Conservation (phyloP, 306 rosid genomes). For the Dalbergia cultrata region DNA sequence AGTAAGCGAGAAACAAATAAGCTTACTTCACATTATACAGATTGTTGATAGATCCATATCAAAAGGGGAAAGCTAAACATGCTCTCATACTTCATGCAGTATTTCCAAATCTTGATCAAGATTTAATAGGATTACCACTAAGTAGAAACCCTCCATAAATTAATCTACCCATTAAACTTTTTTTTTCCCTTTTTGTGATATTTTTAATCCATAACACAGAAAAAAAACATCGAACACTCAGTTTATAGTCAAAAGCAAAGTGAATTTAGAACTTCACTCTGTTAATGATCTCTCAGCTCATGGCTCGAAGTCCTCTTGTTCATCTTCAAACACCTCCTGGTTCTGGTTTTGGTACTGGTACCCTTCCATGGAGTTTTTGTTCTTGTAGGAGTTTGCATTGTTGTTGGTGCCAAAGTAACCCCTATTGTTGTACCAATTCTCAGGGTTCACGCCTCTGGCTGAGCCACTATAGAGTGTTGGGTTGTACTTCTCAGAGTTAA, state of each 20-base stretch:
- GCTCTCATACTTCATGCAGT: slow-evolving; percentile 44
- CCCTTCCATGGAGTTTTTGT: slow-evolving; percentile 63
- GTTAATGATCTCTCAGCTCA: slow-evolving; percentile 45
- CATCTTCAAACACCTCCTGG: slow-evolving; percentile 60
- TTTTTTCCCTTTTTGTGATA: slow-evolving; percentile 12
- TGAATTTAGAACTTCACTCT: slow-evolving; percentile 45
- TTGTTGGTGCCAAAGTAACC: slow-evolving; percentile 57
- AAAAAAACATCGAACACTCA: slow-evolving; percentile 53
- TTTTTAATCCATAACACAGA: slow-evolving; percentile 48
- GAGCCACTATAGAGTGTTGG: slow-evolving; percentile 54
- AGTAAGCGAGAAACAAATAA: slow-evolving; percentile 8
- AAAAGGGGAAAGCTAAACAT: slow-evolving; percentile 21
- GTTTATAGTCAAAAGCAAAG: slow-evolving; percentile 34
- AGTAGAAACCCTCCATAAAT: slow-evolving; percentile 43
- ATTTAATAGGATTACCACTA: slow-evolving; percentile 19
- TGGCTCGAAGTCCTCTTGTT: slow-evolving; percentile 70
- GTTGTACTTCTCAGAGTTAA: slow-evolving; percentile 54
- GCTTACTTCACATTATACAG: slow-evolving; percentile 37
- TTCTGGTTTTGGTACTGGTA: slow-evolving; percentile 58
- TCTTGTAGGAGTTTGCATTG: slow-evolving; percentile 51
- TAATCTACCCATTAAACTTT: slow-evolving; percentile 11
- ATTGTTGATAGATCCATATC: slow-evolving; percentile 35
- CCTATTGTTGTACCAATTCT: slow-evolving; percentile 58
- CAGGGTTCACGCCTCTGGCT: slow-evolving; percentile 47
- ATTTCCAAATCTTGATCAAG: slow-evolving; percentile 50